Evolutionary conservation across 192 early-diverging fungal species (phyloP), one percentile per base, ranked within the genome.

Genomic region (Gryganskiella cystojenkinii): DNA sequence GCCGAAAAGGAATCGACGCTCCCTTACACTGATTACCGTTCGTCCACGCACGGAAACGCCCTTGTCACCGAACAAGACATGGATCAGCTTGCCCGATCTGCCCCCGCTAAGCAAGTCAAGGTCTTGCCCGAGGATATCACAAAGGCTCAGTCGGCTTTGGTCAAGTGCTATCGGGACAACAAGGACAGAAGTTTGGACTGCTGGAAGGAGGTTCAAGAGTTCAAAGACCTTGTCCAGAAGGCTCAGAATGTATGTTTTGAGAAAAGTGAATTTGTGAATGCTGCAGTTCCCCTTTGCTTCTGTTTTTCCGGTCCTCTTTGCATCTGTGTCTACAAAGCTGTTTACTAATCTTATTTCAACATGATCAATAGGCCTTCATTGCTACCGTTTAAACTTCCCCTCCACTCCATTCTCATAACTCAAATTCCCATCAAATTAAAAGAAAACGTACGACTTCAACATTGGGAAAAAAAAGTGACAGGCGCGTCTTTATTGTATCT

Each of bases 191-290:
- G 84, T 9, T 73, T 90, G 64, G 85, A 90, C 65, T 90, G 87
- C 79, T 90, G 89, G 89, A 81, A 76, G 24, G 89, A 90, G 75
- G 86, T 90, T 24, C 84, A 87, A 67, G 84, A 84, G 57, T 74
- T 90, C 54, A 90, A 90, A 60, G 67, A 62, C 5, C 45, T 78
- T 22, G 74, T 78, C 14, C 74, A 78, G 42, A 78, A 78, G 67
- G 74, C 74, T 25, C 74, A 78, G 45, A 78, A 78, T 44, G 74
- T 78, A 69, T 67, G 34, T 5, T 31, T 9, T 2, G 24, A 47
- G n/a, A n/a, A n/a, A n/a, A n/a, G n/a, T n/a, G n/a, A n/a, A n/a
- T n/a, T n/a, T n/a, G n/a, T n/a, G n/a, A n/a, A n/a, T n/a, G n/a
- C n/a, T n/a, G n/a, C n/a, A n/a, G n/a, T n/a, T n/a, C n/a, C 34